Evolutionary conservation across 2,329 filamentous ascomycete genomes (phyloP), one percentile per base, ranked within the genome.

Genomic region (Sodiomyces alkalinus): DNA sequence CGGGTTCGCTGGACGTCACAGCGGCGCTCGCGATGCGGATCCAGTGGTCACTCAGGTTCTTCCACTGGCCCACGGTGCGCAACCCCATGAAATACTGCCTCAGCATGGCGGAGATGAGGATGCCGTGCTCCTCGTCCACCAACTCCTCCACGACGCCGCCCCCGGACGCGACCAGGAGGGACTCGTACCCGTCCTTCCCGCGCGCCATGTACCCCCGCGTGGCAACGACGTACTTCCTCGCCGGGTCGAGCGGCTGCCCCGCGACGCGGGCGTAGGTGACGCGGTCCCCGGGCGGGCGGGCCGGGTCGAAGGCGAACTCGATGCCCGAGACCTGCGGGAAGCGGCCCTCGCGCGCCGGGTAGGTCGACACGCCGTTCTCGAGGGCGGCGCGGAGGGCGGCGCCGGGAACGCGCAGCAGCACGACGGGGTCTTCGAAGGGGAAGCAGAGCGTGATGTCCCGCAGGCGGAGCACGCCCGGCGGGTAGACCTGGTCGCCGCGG

Each of bases 301-400:
- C 59, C 0, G 77, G 72, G 38, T 90, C 75, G 43, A 79, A 87
- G 27, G 65, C 64, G 44, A 85, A 86, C 1, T 52, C 54, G 39
- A 93, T 90, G 41, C 85, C 85, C 3, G 80, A 87, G 0, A 93
- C 81, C 45, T 93, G 85, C 0, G 82, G 76, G 40, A 92, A 92
- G 0, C 83, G 68, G 2, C 62, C 85, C 52, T 94, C 86, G 1
- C 87, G 62, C 0, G 85, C 81, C 1, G 85, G 86, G 36, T 90
- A 80, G 41, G 72, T 66, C 22, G 74, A 77, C 1, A 94, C 74
- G 1, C 77, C 73, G 41, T 93, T 93, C 49, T 93, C 85, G 2
- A 93, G 51, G 0, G 85, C 85, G n/a, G 73, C 75, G 42, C 75
- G 60, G 18, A 94, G 70, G 1, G 75, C 78, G 40, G 71, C 61